Evolutionary conservation across 2,329 filamentous ascomycete genomes (phyloP), one percentile per base, ranked within the genome.

Genomic region (Scopulariopsis brevicaulis): DNA sequence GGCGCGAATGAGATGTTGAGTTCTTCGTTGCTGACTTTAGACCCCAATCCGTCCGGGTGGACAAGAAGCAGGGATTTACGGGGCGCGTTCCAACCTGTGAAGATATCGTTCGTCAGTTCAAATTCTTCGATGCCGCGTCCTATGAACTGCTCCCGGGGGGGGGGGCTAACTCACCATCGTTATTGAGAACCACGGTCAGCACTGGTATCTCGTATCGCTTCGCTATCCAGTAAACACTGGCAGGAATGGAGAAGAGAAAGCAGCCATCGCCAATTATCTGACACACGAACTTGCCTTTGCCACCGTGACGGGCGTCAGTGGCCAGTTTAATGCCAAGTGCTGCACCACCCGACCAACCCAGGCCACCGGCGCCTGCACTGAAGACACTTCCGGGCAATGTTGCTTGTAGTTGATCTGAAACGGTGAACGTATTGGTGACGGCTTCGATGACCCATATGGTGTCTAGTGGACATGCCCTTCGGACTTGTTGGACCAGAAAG

Each of bases 381-480:
- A 93, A 83, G 86, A 86, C 91, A 0, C 82, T 83, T 0, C 87
- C 87, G 0, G 89, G 88, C 0, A 83, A 66, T 0, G 78, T 83
- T 2, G 83, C 79, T 64, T 84, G 84, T 8, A 94, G 72, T 62
- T 91, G 87, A 63, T 94, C 87, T 28, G 82, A 78, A 1, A 91
- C 84, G 34, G 84, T 79, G 0, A 69, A 69, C 0, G 85, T 84
- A 59, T 88, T 83, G 0, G 89, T 94, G 0, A 94, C 89, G 0
- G 89, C 84, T 70, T 94, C 89, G 51, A 94, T 75, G 2, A 83
- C 85, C 74, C 82, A 93, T 60, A 93, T 87, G 0, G 88, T 88
- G 63, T 74, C 74, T 11, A 70, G 66, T 1, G 73, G 69, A 25
- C 71, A 73, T 0, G 70, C 55, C 10, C 65, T 62, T 14, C 64